phyloP scores from a whole-genome alignment of 1,284 basidiomycete genomes.

The Irpex lacteus region DNA sequence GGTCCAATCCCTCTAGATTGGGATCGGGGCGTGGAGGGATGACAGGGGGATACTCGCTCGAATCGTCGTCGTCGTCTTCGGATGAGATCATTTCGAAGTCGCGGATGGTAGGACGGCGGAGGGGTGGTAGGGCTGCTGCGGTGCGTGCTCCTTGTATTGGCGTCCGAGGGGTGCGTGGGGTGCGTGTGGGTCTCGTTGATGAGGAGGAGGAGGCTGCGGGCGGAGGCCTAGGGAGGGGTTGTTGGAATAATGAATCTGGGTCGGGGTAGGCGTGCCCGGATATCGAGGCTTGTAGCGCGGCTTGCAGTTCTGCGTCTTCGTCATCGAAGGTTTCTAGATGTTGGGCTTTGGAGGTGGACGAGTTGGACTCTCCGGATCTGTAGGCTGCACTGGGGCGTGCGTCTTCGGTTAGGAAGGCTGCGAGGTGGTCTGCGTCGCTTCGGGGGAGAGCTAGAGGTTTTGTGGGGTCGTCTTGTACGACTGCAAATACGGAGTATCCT shows the following conservation, averaged over 20 bases:
- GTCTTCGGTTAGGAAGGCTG: slow-evolving; percentile 55
- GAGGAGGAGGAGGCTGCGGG: neutral
- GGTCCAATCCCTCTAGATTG: slow-evolving; percentile 37
- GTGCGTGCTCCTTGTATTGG: neutral
- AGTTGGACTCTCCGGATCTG: slow-evolving; percentile 15
- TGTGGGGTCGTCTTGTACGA: slow-evolving; percentile 54
- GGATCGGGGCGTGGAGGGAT: slow-evolving; percentile 6
- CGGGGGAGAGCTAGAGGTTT: slow-evolving; percentile 51
- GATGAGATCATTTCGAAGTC: slow-evolving; percentile 4
- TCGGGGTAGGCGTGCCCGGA: slow-evolving; percentile 23
- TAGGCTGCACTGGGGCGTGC: slow-evolving; percentile 17
- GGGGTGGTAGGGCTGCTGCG: neutral
- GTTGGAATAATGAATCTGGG: neutral
- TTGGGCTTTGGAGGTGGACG: neutral
- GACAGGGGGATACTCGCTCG: slow-evolving; percentile 10
- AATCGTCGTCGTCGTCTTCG: slow-evolving; percentile 21
- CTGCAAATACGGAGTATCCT: slow-evolving; percentile 91
- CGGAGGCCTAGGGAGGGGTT: neutral
- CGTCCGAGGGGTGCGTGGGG: neutral
- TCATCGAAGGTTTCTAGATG: slow-evolving; percentile 36
- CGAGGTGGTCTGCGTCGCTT: slow-evolving; percentile 64
- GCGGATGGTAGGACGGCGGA: neutral
- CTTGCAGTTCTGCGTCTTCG: slow-evolving; percentile 86
- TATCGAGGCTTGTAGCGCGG: slow-evolving; percentile 79
- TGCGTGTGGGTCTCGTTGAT: neutral